Conservation (phyloP, 768 basidiomycete species). For the Leccinellum rugosiceps region DNA sequence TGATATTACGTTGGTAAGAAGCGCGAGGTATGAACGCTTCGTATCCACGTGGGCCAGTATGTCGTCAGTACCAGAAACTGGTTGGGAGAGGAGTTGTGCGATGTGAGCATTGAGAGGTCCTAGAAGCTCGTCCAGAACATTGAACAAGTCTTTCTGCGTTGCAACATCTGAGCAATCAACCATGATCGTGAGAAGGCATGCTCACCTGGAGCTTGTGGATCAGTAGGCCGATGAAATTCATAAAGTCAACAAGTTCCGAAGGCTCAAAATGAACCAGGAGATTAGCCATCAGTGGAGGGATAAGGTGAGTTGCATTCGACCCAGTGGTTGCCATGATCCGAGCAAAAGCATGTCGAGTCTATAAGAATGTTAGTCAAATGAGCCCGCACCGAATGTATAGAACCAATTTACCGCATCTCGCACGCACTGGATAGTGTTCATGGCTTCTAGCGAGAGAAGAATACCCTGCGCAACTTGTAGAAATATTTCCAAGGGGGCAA, state of each 20-base stretch:
- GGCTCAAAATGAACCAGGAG: conserved; percentile 92
- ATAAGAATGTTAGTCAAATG: conserved; percentile 9
- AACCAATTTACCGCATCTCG: conserved; percentile 78
- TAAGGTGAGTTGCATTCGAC: conserved; percentile 78
- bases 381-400: background rate
- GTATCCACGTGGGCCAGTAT: conserved; percentile 73
- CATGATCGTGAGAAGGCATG: background rate
- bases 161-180: background rate
- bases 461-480: conserved; percentile 83
- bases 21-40: conserved; percentile 81
- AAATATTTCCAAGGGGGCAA: conserved; percentile 77
- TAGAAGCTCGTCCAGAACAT: conserved; percentile 87
- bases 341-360: conserved; percentile 94
- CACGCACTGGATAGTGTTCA: conserved; percentile 84
- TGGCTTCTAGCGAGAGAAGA: conserved; percentile 79
- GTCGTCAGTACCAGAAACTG: conserved; percentile 85
- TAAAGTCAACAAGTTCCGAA: conserved; percentile 89
- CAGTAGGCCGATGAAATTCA: conserved; percentile 89
- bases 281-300: conserved; percentile 85
- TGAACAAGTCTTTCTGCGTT: conserved; percentile 73
- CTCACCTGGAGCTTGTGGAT: conserved; percentile 87
- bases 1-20: conserved; percentile 78
- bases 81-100: conserved; percentile 72
- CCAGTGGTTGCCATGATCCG: conserved; percentile 90
- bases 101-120: conserved; percentile 85